Evolutionary conservation across 306 rosid genomes (phyloP).

Genomic region (Cicer bijugum): DNA sequence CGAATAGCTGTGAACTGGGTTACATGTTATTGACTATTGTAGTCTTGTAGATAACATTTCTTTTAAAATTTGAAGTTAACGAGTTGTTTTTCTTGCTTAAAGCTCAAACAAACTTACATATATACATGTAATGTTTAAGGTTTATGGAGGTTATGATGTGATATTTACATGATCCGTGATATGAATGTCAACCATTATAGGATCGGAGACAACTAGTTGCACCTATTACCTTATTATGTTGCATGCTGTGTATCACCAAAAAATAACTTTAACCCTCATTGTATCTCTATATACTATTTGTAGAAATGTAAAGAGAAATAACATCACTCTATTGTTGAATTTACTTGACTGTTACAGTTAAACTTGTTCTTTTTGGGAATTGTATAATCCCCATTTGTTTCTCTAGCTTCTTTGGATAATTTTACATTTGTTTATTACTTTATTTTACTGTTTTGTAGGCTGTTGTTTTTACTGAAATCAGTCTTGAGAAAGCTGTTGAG

Average conservation of each 20-base stretch:
- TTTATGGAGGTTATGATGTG: slow-evolving; percentile 6
- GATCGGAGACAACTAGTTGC: slow-evolving; percentile 1
- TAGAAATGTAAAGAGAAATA: slow-evolving; percentile 6
- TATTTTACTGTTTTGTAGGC: slow-evolving; percentile 61
- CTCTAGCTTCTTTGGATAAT: slow-evolving; percentile 16
- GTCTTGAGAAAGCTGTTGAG: slow-evolving; percentile 75
- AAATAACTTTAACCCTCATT: not conserved
- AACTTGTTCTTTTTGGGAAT: not conserved
- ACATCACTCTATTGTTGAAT: not conserved
- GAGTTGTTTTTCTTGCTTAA: not conserved
- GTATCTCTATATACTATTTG: slow-evolving; percentile 9
- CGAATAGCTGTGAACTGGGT: not conserved
- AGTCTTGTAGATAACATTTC: not conserved
- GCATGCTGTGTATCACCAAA: slow-evolving; percentile 10
- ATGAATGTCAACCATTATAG: slow-evolving; percentile 10
- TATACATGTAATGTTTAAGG: not conserved
- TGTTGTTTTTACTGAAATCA: slow-evolving; percentile 79
- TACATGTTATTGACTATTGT: not conserved
- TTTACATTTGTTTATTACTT: slow-evolving; percentile 1
- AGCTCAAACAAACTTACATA: not conserved
- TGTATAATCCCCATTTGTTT: slow-evolving; percentile 11
- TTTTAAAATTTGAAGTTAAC: slow-evolving; percentile 17
- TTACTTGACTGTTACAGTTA: slow-evolving; percentile 4
- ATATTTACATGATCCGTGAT: slow-evolving; percentile 5
- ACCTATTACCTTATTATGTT: not conserved